Evolutionary conservation across 1,284 basidiomycete species (phyloP).

Genomic region (Leccinum angustisporum): DNA sequence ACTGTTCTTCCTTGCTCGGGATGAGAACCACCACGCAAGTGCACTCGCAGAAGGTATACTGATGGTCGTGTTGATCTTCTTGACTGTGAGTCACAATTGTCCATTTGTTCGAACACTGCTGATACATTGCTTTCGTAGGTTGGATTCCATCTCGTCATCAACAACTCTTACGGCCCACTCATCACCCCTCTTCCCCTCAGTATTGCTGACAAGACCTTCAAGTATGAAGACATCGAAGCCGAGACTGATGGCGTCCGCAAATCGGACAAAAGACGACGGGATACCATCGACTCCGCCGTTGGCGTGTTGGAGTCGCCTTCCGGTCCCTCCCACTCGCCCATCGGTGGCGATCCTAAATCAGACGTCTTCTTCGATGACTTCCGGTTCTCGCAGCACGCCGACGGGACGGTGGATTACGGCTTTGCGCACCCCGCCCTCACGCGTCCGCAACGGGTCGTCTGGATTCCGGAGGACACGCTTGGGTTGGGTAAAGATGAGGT

Average conservation of each 20-base stretch:
- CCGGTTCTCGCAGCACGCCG: slow-evolving; percentile 18
- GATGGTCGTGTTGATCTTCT: slow-evolving; percentile 79
- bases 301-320: slow-evolving; percentile 6
- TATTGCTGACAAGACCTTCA: slow-evolving; percentile 70
- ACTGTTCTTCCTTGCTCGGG: slow-evolving; percentile 82
- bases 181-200: slow-evolving; percentile 70
- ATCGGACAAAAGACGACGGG: slow-evolving; percentile 15
- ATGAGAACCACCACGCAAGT: slow-evolving; percentile 50
- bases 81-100: slow-evolving; percentile 59
- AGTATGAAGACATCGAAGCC: slow-evolving; percentile 27
- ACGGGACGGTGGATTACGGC: slow-evolving; percentile 43
- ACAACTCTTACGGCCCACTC: slow-evolving; percentile 69
- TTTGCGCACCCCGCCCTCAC: slow-evolving; percentile 84
- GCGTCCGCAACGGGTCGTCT: slow-evolving; percentile 72
- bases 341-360: slow-evolving; percentile 4
- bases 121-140: slow-evolving; percentile 39
- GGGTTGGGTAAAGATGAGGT: slow-evolving; percentile 63
- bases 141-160: slow-evolving; percentile 67
- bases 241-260: slow-evolving; percentile 22
- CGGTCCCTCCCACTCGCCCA: slow-evolving; percentile 9
- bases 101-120: not conserved
- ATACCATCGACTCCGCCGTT: slow-evolving; percentile 13
- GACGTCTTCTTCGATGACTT: slow-evolving; percentile 23
- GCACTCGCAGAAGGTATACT: slow-evolving; percentile 75
- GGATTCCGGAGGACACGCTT: slow-evolving; percentile 76